Evolutionary conservation across 257 asterid genomes (phyloP).

Genomic region (Hygrophila difformis): DNA sequence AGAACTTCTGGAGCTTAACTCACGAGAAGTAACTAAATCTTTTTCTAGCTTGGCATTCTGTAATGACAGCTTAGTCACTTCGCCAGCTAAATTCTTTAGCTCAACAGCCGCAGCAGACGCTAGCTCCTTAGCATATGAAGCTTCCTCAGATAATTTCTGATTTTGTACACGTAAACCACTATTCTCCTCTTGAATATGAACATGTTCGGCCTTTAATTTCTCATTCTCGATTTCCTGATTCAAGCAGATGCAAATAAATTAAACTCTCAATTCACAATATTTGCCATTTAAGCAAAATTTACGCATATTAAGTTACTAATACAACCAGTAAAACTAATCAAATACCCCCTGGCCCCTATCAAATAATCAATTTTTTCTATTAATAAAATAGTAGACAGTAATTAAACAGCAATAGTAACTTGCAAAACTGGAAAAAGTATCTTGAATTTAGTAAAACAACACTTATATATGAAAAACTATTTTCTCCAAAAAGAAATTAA

Average conservation of each 20-base stretch:
- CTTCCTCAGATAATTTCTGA: slow-evolving; percentile 85
- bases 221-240: slow-evolving; percentile 74
- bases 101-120: slow-evolving; percentile 97
- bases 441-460: too few relatives aligned
- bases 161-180: slow-evolving; percentile 80
- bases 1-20: slow-evolving; percentile 49
- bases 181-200: slow-evolving; percentile 71
- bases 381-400: too few relatives aligned
- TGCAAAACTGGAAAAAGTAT: too few relatives aligned
- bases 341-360: too few relatives aligned
- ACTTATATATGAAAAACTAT: too few relatives aligned
- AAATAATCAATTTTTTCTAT: too few relatives aligned
- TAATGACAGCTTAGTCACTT: slow-evolving; percentile 77
- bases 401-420: too few relatives aligned
- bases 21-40: slow-evolving; percentile 60
- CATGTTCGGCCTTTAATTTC: slow-evolving; percentile 68
- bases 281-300: too few relatives aligned
- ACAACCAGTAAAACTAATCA: too few relatives aligned
- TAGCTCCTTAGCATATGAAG: slow-evolving; percentile 89
- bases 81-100: slow-evolving; percentile 78
- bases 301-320: too few relatives aligned
- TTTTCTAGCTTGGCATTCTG: slow-evolving; percentile 72
- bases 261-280: neutral
- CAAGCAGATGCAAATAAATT: neutral
- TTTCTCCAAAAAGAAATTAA: too few relatives aligned